These are phyloP conservation scores for Amaranthus palmeri DNA, from an alignment of 148 eudicot genomes.

Conservation along the genomic window DNA sequence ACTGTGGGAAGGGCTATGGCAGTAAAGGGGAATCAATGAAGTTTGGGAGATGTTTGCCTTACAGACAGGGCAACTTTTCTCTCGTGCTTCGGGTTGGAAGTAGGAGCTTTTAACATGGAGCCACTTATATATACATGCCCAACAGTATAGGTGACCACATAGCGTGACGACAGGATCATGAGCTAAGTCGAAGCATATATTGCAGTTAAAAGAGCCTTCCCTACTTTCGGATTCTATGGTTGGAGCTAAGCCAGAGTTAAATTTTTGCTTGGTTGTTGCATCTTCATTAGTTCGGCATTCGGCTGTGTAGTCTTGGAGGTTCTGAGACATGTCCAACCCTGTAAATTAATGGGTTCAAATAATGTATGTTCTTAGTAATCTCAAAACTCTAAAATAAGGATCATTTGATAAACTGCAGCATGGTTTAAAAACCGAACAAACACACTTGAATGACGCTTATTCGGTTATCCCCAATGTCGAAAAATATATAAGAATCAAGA, in stretches of 20 bases:
- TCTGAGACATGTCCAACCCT: conserved; percentile 52
- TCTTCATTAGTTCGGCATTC: conserved; percentile 31
- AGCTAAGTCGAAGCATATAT: conserved; percentile 82
- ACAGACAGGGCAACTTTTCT: conserved; percentile 73
- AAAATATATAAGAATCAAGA: too few relatives aligned
- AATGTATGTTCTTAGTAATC: too few relatives aligned
- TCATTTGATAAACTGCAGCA: too few relatives aligned
- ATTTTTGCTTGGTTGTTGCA: conserved; percentile 25
- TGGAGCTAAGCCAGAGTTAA: conserved; percentile 27
- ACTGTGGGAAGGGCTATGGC: conserved; percentile 44
- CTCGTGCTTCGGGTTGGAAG: conserved; percentile 30
- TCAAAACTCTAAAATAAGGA: too few relatives aligned
- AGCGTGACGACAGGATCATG: conserved; percentile 84
- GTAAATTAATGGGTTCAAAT: too few relatives aligned
- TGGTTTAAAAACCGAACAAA: too few relatives aligned
- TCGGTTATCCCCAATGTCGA: too few relatives aligned
- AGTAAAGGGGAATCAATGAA: conserved; percentile 66
- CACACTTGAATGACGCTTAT: too few relatives aligned
- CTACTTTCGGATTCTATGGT: conserved; percentile 28
- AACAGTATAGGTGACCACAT: conserved; percentile 88
- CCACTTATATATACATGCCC: conserved; percentile 91
- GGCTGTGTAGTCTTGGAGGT: conserved; percentile 27
- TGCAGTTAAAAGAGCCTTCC: conserved; percentile 62
- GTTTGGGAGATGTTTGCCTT: conserved; percentile 59
- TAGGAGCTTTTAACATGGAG: conserved; percentile 55